Percentiles rank a stretch among this genome's conserved stretches.
phyloP scores from a whole-genome alignment of 495 filamentous ascomycete species.

The Xylaria sp. region DNA sequence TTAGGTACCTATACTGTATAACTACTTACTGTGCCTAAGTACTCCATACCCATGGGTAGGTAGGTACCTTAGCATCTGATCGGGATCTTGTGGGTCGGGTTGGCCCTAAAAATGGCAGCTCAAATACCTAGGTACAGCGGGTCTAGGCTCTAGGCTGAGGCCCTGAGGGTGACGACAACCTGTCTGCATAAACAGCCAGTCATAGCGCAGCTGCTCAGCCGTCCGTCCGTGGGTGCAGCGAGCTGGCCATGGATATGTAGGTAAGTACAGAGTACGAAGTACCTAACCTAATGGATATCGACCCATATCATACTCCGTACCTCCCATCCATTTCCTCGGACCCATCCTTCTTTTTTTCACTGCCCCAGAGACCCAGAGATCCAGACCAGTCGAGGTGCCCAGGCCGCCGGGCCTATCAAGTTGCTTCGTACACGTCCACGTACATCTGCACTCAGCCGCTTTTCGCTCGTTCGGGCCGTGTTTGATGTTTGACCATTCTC shows the following conservation, averaged over 20 bases:
- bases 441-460: constrained; percentile 19
- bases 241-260: constrained; percentile 3
- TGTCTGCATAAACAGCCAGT: constrained; percentile 3
- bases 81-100: no score
- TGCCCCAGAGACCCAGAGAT: neutral
- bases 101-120: no score
- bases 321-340: neutral
- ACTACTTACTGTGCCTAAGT: no score
- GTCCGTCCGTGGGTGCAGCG: neutral
- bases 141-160: no score
- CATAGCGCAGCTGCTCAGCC: neutral
- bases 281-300: no score
- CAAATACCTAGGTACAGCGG: no score
- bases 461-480: constrained; percentile 1
- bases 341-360: constrained; percentile 9
- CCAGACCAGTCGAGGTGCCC: neutral
- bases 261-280: no score
- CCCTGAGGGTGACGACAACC: constrained; percentile 1
- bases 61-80: no score
- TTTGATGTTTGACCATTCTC: constrained; percentile 16
- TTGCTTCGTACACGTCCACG: neutral
- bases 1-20: no score
- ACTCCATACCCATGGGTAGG: no score
- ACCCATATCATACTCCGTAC: no score
- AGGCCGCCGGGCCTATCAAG: no score